Evolutionary conservation across 805 yeast genomes (phyloP), one percentile per base, ranked within the genome.

Genomic region (Yarrowia porcina): DNA sequence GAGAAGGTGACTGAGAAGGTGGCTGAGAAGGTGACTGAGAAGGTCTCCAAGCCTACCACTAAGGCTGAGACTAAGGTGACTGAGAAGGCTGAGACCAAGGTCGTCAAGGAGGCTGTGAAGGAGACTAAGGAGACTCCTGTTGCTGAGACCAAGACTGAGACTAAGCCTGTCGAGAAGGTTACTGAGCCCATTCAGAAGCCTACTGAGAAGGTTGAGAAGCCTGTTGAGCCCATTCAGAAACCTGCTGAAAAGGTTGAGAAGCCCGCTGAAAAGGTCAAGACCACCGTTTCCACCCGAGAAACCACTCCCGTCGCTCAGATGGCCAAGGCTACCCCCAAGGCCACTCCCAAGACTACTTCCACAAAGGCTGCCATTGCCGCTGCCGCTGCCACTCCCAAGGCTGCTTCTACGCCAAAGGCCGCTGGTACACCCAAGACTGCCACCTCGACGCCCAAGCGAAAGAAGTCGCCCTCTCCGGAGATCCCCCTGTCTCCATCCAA

Each of bases 1-100:
- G n/a, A n/a, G n/a, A n/a, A n/a, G n/a, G n/a, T n/a, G n/a, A n/a
- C n/a, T n/a, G n/a, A n/a, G 18, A 7, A 21, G 28, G 15, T 17
- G 21, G 42, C 10, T 27, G 20, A 30, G 8, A 36, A 38, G 39
- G 47, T 36, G n/a, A n/a, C n/a, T n/a, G n/a, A n/a, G n/a, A n/a
- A n/a, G n/a, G 30, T 47, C 5, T 33, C n/a, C 23, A 23, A 23
- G 20, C 30, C 7, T 3, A 6, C 17, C 4, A 13, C 52, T 32
- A 23, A 9, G n/a, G n/a, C n/a, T n/a, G n/a, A n/a, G n/a, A n/a
- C n/a, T 2, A 21, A 41, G 42, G 33, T 17, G 36, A 13, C 7
- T 27, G 27, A 18, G 65, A n/a, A 52, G 61, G 52, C 61, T 36
- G 35, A 44, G 20, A 21, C 36, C 36, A 47, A 47, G 54, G 21